Evolutionary conservation across 1,139 yeast genomes (phyloP).

Genomic region (Saccharomyces hybrid): DNA sequence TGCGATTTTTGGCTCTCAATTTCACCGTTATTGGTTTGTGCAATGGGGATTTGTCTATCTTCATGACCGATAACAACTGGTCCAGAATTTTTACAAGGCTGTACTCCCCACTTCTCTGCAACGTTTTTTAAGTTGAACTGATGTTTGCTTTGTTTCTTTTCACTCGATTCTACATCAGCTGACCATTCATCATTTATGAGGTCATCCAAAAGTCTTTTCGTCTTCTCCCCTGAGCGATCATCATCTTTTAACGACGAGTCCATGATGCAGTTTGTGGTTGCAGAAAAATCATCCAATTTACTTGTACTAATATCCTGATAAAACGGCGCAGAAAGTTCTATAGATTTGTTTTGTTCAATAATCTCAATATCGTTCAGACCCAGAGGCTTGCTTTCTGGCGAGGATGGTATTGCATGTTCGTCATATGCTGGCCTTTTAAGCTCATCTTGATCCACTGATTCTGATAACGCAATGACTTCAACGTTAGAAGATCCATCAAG

Average conservation of each 20-base stretch:
- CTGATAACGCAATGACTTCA: neutral
- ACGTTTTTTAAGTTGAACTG: neutral
- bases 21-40: neutral
- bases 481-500: neutral
- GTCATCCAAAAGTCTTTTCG: neutral
- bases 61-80: neutral
- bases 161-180: neutral
- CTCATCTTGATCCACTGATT: neutral
- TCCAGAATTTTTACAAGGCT: neutral
- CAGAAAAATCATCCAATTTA: neutral
- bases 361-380: neutral
- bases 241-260: neutral
- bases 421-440: neutral
- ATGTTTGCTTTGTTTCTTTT: neutral
- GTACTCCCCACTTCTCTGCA: neutral
- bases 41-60: neutral
- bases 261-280: neutral
- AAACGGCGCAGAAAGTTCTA: constrained; percentile 9
- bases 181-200: neutral
- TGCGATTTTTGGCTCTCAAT: neutral
- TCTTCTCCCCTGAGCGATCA: neutral
- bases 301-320: constrained; percentile 7
- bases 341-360: constrained; percentile 4
- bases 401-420: neutral
- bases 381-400: neutral